Percentiles rank a stretch among this genome's conserved stretches.
Conservation (phyloP, 1,284 basidiomycete genomes). For the Cutaneotrichosporon mucoides region DNA sequence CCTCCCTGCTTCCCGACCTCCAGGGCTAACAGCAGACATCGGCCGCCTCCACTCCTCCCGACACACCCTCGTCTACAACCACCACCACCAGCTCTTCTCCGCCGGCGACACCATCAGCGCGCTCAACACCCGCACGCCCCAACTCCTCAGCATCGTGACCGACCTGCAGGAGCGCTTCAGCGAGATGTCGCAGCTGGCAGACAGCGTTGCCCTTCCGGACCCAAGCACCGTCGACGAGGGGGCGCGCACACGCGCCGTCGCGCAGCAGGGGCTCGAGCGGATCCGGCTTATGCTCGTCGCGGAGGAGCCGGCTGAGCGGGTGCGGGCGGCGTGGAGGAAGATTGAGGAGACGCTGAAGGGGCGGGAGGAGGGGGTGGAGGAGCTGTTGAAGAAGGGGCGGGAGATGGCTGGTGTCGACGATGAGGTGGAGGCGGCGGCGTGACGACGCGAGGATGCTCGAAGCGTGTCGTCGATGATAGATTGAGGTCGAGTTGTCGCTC, state of each 20-base stretch:
- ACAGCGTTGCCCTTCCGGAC: conserved; percentile 35
- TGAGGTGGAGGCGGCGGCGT: too few relatives aligned
- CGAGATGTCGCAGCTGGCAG: conserved; percentile 44
- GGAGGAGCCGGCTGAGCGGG: conserved; percentile 15
- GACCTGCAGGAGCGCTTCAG: conserved; percentile 46
- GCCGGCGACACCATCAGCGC: conserved; percentile 47
- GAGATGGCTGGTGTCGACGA: conserved; percentile 5
- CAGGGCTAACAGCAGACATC: conserved; percentile 31
- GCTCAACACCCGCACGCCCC: conserved; percentile 46
- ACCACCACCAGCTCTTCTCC: conserved; percentile 49
- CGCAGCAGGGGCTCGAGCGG: conserved; percentile 19
- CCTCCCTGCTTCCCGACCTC: too few relatives aligned
- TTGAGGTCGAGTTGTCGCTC: too few relatives aligned
- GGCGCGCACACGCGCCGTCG: conserved; percentile 6
- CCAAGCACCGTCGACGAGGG: background rate
- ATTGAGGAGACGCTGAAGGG: conserved; percentile 7
- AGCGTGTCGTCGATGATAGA: too few relatives aligned
- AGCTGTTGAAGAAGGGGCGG: conserved; percentile 11
- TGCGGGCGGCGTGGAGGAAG: conserved; percentile 6
- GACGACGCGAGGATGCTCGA: too few relatives aligned
- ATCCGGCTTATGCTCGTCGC: conserved; percentile 34
- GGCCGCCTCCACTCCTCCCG: conserved; percentile 42
- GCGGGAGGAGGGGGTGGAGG: conserved; percentile 3
- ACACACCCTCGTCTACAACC: conserved; percentile 48
- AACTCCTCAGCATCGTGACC: conserved; percentile 45